phyloP scores from a whole-genome alignment of 2,329 filamentous ascomycete species.

The Ceratocystis variospora region DNA sequence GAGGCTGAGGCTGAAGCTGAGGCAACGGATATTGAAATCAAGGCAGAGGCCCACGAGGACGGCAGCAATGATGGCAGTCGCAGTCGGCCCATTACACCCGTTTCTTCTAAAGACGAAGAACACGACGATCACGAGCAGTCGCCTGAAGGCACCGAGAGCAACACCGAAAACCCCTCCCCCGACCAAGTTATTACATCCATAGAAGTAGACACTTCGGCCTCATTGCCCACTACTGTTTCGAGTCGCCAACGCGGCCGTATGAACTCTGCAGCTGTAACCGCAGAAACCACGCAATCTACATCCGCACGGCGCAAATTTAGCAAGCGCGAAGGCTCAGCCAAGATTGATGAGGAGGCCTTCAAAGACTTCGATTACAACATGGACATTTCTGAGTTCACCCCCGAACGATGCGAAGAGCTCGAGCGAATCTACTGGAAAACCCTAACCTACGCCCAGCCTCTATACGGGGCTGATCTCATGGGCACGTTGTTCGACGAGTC shows the following conservation, averaged over 20 bases:
- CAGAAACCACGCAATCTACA: constrained; percentile 54
- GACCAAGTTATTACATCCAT: constrained; percentile 29
- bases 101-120: constrained; percentile 17
- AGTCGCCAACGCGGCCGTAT: constrained; percentile 30
- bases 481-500: constrained; percentile 85
- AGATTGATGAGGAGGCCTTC: constrained; percentile 81
- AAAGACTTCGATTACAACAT: constrained; percentile 83
- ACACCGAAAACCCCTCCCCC: constrained; percentile 21
- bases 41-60: constrained; percentile 24
- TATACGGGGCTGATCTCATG: constrained; percentile 94
- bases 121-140: constrained; percentile 27
- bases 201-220: constrained; percentile 28
- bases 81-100: constrained; percentile 4
- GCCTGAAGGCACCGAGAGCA: background rate
- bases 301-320: constrained; percentile 81
- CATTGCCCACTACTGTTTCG: constrained; percentile 21
- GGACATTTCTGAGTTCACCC: constrained; percentile 74
- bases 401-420: constrained; percentile 84
- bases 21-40: constrained; percentile 20
- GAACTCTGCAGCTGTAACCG: constrained; percentile 27
- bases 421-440: constrained; percentile 97
- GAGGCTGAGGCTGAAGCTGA: background rate
- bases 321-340: constrained; percentile 60
- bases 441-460: constrained; percentile 80
- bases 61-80: constrained; percentile 23